Conservation (phyloP, 805 yeast genomes). For the Brettanomyces naardenensis region DNA sequence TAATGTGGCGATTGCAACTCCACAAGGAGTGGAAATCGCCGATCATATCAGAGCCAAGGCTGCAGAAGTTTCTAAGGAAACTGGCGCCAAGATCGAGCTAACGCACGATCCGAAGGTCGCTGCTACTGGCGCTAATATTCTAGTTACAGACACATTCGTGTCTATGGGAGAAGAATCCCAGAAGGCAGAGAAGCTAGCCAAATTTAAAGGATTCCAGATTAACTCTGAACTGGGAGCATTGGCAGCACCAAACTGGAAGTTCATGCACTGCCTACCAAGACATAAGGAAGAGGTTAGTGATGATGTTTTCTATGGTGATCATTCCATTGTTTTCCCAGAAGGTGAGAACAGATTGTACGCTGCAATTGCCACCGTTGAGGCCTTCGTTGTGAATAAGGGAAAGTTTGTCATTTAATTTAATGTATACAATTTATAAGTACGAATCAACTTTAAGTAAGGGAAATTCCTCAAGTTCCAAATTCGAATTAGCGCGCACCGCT, state of each 20-base stretch:
- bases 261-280: conserved; percentile 98
- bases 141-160: conserved; percentile 95
- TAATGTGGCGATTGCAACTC: conserved; percentile 76
- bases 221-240: conserved; percentile 58
- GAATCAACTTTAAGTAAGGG: too few species aligned
- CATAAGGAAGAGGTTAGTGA: conserved; percentile 92
- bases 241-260: conserved; percentile 66
- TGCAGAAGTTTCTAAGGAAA: conserved; percentile 38
- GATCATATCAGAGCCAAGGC: conserved; percentile 48
- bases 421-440: too few species aligned
- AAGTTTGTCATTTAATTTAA: conserved; percentile 24
- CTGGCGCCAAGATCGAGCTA: conserved; percentile 46
- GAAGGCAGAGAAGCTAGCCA: conserved; percentile 59
- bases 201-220: conserved; percentile 84
- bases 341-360: conserved; percentile 96
- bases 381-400: conserved; percentile 81
- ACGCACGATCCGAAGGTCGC: conserved; percentile 74
- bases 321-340: conserved; percentile 85
- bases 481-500: too few species aligned
- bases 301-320: conserved; percentile 79
- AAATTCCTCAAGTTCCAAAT: too few species aligned
- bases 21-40: conserved; percentile 62
- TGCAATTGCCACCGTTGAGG: conserved; percentile 89
- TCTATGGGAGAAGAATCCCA: conserved; percentile 97
- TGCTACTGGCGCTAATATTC: conserved; percentile 61